Evolutionary conservation across 768 basidiomycete genomes (phyloP).

Genomic region (Tulasnella sp.): DNA sequence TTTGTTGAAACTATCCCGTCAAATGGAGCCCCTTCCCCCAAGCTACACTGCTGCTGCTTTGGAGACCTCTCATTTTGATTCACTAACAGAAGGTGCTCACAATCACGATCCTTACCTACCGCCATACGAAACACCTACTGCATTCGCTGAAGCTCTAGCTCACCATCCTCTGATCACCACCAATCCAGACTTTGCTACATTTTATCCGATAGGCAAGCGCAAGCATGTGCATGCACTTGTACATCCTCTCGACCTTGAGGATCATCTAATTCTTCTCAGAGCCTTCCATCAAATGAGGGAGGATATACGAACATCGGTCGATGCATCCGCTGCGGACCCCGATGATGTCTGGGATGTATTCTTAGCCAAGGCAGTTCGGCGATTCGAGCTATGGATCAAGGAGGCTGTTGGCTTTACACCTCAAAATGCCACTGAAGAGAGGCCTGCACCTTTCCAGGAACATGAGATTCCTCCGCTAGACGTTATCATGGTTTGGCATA

Average conservation of each 20-base stretch:
- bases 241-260: conserved; percentile 1
- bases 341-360: conserved; percentile 18
- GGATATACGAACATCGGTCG: neutral
- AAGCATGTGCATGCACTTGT: conserved; percentile 13
- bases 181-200: neutral
- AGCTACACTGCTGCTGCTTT: too few relatives aligned
- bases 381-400: conserved; percentile 17
- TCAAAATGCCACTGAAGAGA: neutral
- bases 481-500: conserved; percentile 18
- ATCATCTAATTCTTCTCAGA: conserved; percentile 19
- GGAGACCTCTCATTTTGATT: too few relatives aligned
- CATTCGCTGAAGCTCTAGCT: too few relatives aligned
- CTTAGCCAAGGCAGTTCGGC: conserved; percentile 15
- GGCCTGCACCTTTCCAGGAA: neutral
- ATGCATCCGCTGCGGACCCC: neutral
- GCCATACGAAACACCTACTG: too few relatives aligned
- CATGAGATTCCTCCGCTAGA: conserved; percentile 17
- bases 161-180: too few relatives aligned
- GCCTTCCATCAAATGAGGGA: conserved; percentile 18
- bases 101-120: too few relatives aligned
- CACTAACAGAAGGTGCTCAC: too few relatives aligned
- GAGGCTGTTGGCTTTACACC: neutral
- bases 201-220: too few relatives aligned
- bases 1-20: too few relatives aligned
- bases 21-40: too few relatives aligned